These are phyloP conservation scores for Exophiala sp. DNA, from an alignment of 2,329 filamentous ascomycete species.

Conservation along the genomic window DNA sequence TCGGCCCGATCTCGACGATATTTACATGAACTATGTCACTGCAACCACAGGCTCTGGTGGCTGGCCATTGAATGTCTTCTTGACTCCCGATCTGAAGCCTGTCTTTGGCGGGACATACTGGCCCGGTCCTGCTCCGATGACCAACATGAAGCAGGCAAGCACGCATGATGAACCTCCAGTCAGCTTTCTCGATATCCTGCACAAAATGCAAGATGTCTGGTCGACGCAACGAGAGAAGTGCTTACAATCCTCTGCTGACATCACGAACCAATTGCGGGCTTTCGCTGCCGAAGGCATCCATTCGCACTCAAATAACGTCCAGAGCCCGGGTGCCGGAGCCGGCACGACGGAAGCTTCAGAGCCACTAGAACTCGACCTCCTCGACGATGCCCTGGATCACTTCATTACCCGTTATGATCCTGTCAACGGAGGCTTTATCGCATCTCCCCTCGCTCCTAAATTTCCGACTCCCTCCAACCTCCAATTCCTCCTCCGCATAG, in stretches of 20 bases:
- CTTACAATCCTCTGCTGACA: constrained; percentile 76
- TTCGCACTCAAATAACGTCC: constrained; percentile 32
- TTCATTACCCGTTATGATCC: constrained; percentile 78
- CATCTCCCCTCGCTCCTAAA: constrained; percentile 61
- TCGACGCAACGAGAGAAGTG: constrained; percentile 78
- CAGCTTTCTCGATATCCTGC: constrained; percentile 78
- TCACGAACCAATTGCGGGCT: constrained; percentile 73
- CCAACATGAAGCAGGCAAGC: constrained; percentile 38
- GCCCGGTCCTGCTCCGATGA: constrained; percentile 68
- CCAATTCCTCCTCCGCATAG: constrained; percentile 72
- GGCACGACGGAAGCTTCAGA: constrained; percentile 50
- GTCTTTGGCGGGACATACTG: constrained; percentile 97
- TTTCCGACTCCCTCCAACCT: constrained; percentile 87
- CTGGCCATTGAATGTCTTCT: constrained; percentile 95
- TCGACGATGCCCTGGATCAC: constrained; percentile 84
- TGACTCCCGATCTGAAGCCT: constrained; percentile 87
- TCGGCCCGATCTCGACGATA: constrained; percentile 86
- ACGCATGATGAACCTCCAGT: constrained; percentile 53
- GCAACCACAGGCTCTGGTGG: constrained; percentile 85
- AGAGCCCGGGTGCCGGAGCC: constrained; percentile 32
- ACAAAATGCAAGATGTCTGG: constrained; percentile 75
- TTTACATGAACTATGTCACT: constrained; percentile 98
- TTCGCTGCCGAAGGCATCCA: constrained; percentile 84
- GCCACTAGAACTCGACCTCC: constrained; percentile 78
- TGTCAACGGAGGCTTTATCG: constrained; percentile 73